A percentile compares a stretch with the other conserved stretches of the same genome.
Conservation (phyloP, 2,329 filamentous ascomycete genomes). For the Cercospora canescens region DNA sequence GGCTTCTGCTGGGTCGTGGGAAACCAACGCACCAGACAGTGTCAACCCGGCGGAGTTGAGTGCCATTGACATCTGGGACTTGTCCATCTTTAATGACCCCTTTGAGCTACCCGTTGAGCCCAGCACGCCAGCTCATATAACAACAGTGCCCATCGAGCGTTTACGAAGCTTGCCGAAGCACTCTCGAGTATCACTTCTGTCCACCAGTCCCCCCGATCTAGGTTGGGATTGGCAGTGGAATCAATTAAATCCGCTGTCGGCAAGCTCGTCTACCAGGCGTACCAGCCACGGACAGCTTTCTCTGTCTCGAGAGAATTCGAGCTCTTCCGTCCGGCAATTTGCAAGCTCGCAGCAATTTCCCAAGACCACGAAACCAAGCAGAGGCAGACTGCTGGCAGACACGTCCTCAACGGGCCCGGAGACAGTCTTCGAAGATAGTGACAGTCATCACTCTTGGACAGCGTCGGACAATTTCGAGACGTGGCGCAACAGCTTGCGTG, state of each 20-base stretch:
- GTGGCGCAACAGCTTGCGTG: constrained; percentile 14
- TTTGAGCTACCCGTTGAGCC: not conserved
- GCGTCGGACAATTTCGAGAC: constrained; percentile 17
- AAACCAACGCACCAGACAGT: not conserved
- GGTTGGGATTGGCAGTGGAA: constrained; percentile 8
- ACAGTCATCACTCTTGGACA: constrained; percentile 24
- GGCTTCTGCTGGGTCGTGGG: not conserved
- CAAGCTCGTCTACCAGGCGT: not conserved
- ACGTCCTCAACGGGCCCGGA: constrained; percentile 8
- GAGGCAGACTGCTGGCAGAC: constrained; percentile 15
- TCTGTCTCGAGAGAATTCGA: not conserved
- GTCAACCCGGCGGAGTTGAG: not conserved
- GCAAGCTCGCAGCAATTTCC: not conserved
- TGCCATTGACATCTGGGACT: constrained; percentile 2
- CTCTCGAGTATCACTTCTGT: constrained; percentile 1
- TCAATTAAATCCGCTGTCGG: not conserved
- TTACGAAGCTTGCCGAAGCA: constrained; percentile 1
- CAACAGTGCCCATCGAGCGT: not conserved
- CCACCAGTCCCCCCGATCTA: constrained; percentile 3
- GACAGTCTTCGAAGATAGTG: constrained; percentile 21
- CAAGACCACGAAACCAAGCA: not conserved
- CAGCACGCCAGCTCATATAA: not conserved
- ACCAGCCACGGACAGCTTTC: not conserved
- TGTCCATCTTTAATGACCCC: constrained; percentile 6
- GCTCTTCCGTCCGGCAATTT: not conserved